A percentile compares a stretch with the other conserved stretches of the same genome.
These are phyloP conservation scores for Desmodesmus armatus DNA, from an alignment of 139 green algal species.

Conservation along the genomic window DNA sequence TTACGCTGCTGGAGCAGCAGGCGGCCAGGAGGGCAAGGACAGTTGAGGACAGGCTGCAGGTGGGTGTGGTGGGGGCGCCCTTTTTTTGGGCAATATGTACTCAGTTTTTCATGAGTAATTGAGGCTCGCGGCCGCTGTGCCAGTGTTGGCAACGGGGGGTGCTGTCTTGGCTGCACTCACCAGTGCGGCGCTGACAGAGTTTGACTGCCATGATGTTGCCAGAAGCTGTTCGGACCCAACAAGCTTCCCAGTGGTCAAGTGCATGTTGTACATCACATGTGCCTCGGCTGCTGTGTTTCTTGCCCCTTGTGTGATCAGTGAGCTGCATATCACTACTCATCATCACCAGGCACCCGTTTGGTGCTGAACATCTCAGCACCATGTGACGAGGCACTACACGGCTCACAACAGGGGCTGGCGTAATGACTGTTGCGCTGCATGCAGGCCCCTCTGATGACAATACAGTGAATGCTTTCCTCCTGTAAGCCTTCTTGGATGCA, in stretches of 20 bases:
- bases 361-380: no score
- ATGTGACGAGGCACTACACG: no score
- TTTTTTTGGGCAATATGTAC: background rate
- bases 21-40: background rate
- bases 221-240: no score
- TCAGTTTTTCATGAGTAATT: background rate
- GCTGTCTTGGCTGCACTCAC: no score
- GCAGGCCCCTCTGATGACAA: background rate
- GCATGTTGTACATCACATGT: no score
- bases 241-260: no score
- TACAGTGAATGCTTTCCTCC: background rate
- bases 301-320: no score
- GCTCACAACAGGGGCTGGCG: no score
- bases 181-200: background rate
- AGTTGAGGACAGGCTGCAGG: background rate
- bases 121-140: background rate
- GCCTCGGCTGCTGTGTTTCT: no score
- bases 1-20: background rate
- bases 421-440: background rate
- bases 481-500: background rate
- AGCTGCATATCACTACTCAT: no score
- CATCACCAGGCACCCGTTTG: no score
- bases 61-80: background rate
- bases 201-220: background rate
- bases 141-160: no score